Evolutionary conservation across 2,329 filamentous ascomycete species (phyloP).

Genomic region (Cylindrodendrum hubeiense): DNA sequence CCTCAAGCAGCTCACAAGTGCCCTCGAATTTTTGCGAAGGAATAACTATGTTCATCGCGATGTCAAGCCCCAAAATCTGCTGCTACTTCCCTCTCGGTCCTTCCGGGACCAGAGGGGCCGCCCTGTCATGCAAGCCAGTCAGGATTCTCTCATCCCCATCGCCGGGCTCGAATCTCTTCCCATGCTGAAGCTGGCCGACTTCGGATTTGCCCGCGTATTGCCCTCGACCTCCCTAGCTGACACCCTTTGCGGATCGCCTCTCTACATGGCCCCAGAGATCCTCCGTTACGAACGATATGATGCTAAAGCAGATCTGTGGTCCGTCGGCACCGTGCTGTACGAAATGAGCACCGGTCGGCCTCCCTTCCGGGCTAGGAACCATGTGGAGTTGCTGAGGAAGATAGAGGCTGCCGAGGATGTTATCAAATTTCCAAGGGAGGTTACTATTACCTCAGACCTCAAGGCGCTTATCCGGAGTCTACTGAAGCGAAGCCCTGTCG

Average conservation of each 20-base stretch:
- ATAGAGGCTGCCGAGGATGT: constrained; percentile 91
- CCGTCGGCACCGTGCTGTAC: constrained; percentile 92
- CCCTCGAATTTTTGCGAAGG: constrained; percentile 86
- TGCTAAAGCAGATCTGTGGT: constrained; percentile 97
- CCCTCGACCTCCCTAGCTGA: constrained; percentile 93
- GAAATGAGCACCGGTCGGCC: constrained; percentile 95
- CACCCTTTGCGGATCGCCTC: constrained; percentile 93
- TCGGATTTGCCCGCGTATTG: constrained; percentile 95
- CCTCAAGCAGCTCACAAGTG: constrained; percentile 92
- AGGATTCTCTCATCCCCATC: constrained; percentile 83
- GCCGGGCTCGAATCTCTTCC: constrained; percentile 87
- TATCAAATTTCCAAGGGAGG: constrained; percentile 84
- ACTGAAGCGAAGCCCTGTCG: constrained; percentile 86
- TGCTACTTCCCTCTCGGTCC: constrained; percentile 84
- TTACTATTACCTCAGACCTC: constrained; percentile 78
- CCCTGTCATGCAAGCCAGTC: constrained; percentile 81
- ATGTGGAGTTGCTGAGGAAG: constrained; percentile 91
- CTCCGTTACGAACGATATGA: constrained; percentile 97
- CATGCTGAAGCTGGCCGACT: constrained; percentile 98
- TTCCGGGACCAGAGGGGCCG: constrained; percentile 68
- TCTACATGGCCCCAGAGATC: constrained; percentile 99
- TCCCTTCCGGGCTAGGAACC: constrained; percentile 92
- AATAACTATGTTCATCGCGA: constrained; percentile 95
- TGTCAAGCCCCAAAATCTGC: constrained; percentile 95
- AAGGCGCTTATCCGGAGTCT: constrained; percentile 84